Conservation (phyloP, 371 early-diverging fungal genomes). For the Lichtheimia hyalospora region DNA sequence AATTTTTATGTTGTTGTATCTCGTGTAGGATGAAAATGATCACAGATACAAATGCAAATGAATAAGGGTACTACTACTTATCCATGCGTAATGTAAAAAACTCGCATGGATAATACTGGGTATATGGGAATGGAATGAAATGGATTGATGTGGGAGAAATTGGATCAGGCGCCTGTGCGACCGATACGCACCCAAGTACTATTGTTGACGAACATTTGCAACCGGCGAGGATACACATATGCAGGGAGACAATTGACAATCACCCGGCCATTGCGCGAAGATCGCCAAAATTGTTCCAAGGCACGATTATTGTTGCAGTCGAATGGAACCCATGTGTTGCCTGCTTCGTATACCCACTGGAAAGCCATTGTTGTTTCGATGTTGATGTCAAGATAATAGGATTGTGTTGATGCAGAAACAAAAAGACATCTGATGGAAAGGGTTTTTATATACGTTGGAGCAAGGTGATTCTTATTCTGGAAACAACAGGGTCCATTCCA, state of each 20-base stretch:
- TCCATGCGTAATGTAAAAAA: background rate
- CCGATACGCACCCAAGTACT: background rate
- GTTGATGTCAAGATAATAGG: background rate
- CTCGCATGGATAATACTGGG: too few relatives aligned
- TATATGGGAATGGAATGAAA: too few relatives aligned
- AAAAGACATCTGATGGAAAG: too few relatives aligned
- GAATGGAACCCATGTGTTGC: constrained; percentile 4
- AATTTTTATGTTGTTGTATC: too few relatives aligned
- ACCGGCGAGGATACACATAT: background rate
- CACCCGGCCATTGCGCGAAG: background rate
- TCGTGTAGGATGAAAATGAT: too few relatives aligned
- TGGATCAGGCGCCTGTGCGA: background rate
- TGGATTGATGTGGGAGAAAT: background rate
- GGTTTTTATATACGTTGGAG: too few relatives aligned
- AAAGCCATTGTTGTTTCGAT: background rate
- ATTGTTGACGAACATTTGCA: background rate
- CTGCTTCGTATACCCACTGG: constrained; percentile 7
- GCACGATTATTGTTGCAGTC: background rate
- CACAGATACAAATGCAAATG: background rate
- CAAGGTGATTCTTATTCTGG: too few relatives aligned
- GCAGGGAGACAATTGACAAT: background rate
- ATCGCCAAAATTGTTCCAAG: background rate
- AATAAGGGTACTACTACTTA: background rate
- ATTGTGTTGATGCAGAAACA: too few relatives aligned
- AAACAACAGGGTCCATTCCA: too few relatives aligned